Base-by-base conservation (phyloP, 2,329 filamentous ascomycete genomes). In the Aspergillus ustus region DNA sequence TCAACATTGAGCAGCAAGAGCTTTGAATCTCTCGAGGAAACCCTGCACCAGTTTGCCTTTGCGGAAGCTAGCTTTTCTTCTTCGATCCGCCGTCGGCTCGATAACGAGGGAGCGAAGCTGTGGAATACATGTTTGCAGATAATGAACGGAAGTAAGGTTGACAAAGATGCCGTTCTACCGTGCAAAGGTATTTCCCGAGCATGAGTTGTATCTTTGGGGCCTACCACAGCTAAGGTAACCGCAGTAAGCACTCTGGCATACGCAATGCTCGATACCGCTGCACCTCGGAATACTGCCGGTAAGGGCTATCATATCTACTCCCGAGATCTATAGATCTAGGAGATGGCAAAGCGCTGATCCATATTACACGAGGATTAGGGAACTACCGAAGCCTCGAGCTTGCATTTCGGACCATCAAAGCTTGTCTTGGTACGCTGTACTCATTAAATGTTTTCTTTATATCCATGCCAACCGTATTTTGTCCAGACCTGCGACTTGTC, bases 381-480 rank as follows among this genome's bases (percentile, higher is more conserved):
- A 70, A 82, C 17, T 72, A 87, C 31, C 85, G 90, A 59, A 74
- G 92, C 20, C 80, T 92, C 71, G 88, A 85, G 69, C 77, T 91
- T 66, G 88, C 88, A 11, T 78, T 96, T 60, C 91, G 89, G 72
- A 83, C 88, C 5, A 84, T 84, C 20, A 85, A 82, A 68, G 80
- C 80, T 45, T 92, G 89, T 67, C 79, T 95, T 48, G 83, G 86
- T 83, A 80, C 22, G 58, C 20, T 28, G 52, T 49, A 5, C 46
- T 52, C n/a, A 2, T 2, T 50, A 9, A 19, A 8, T 15, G 19
- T 15, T 20, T n/a, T 19, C 0, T 19, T 11, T 13, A 17, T 20
- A 2, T 4, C 8, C 15, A 29, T 37, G 29, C 31, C 58, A 37
- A 58, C 17, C 17, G 37, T 17, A n/a, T 9, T 40, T 4, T 17